Conservation (phyloP, 2,329 filamentous ascomycete genomes). For the Ustulina deusta region DNA sequence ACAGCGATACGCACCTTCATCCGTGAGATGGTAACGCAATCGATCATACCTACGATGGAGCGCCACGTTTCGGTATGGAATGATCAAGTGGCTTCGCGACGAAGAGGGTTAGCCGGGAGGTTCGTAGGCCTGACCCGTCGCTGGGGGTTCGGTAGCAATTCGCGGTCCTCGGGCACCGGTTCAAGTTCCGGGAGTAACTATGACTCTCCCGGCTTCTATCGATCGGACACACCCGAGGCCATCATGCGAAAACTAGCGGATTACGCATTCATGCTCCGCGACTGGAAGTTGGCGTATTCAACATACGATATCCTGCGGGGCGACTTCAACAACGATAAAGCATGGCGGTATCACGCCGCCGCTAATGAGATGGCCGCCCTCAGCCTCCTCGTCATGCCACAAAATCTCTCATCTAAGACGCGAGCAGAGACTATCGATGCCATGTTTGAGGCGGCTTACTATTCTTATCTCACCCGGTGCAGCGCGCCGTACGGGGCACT, state of each 20-base stretch:
- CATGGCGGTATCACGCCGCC: slow-evolving; percentile 94
- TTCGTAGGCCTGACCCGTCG: slow-evolving; percentile 94
- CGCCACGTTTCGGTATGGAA: slow-evolving; percentile 93
- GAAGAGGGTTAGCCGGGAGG: slow-evolving; percentile 89
- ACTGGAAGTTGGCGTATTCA: slow-evolving; percentile 92
- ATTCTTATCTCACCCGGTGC: slow-evolving; percentile 91
- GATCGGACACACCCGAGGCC: slow-evolving; percentile 85
- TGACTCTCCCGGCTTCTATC: slow-evolving; percentile 84
- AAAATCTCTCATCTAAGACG: slow-evolving; percentile 77
- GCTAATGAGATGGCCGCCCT: slow-evolving; percentile 95
- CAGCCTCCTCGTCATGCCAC: slow-evolving; percentile 81
- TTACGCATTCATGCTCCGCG: slow-evolving; percentile 95
- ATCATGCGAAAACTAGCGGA: slow-evolving; percentile 94
- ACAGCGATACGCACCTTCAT: slow-evolving; percentile 90
- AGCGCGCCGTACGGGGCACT: slow-evolving; percentile 82
- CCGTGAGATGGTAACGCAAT: slow-evolving; percentile 94
- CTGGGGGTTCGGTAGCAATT: slow-evolving; percentile 82
- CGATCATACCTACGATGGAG: slow-evolving; percentile 96
- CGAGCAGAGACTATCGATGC: slow-evolving; percentile 85
- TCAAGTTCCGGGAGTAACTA: slow-evolving; percentile 73
- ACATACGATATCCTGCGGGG: slow-evolving; percentile 90
- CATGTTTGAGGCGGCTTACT: slow-evolving; percentile 89
- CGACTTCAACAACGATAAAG: slow-evolving; percentile 95
- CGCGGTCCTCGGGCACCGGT: slow-evolving; percentile 69
- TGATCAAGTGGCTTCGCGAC: slow-evolving; percentile 91